A percentile compares a stretch with the other conserved stretches of the same genome.
These are phyloP conservation scores for Posidonia australis DNA, from an alignment of 106 monocot genomes.

Conservation along the genomic window DNA sequence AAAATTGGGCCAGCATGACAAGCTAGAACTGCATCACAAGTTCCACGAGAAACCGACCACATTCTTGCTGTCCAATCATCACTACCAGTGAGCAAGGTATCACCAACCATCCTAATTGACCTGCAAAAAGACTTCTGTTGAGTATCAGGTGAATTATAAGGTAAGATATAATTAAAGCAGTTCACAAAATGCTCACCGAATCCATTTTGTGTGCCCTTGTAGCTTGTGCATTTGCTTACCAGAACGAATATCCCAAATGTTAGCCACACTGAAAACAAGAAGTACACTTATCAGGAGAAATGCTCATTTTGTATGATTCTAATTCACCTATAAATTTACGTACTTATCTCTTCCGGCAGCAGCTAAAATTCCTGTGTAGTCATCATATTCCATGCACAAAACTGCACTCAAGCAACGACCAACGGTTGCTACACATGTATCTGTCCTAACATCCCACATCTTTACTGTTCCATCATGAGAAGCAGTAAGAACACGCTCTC, in stretches of 20 bases:
- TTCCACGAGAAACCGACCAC: constrained; percentile 89
- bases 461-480: constrained; percentile 98
- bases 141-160: background rate
- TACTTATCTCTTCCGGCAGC: constrained; percentile 98
- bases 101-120: constrained; percentile 88
- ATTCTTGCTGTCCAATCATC: constrained; percentile 99
- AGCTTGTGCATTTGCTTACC: constrained; percentile 91
- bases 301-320: background rate
- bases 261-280: constrained; percentile 47
- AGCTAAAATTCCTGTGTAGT: constrained; percentile 77
- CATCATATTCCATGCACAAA: constrained; percentile 98
- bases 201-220: constrained; percentile 96
- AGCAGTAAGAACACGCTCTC: constrained; percentile 91
- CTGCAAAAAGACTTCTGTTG: constrained; percentile 24
- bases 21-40: constrained; percentile 96
- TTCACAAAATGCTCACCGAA: constrained; percentile 33
- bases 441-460: constrained; percentile 99
- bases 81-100: constrained; percentile 89
- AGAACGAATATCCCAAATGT: constrained; percentile 97
- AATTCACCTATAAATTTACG: constrained; percentile 8
- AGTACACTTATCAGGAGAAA: constrained; percentile 1
- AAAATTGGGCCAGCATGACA: constrained; percentile 94
- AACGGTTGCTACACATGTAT: constrained; percentile 98
- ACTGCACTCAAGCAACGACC: constrained; percentile 74
- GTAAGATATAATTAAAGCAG: background rate